phyloP scores from a whole-genome alignment of 495 filamentous ascomycete genomes.

The Neurospora sp. region DNA sequence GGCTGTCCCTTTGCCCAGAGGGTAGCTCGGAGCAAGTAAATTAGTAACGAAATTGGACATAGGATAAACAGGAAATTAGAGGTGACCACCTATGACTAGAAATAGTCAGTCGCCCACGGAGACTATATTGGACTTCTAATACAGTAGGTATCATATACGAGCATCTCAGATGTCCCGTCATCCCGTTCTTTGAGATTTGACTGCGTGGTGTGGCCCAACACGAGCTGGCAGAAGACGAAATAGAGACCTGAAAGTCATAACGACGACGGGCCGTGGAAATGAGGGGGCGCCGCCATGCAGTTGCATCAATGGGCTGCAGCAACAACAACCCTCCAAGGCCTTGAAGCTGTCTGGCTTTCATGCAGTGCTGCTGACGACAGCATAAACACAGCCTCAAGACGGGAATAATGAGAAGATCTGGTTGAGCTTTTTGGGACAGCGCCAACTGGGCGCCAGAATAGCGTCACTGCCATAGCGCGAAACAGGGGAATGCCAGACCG shows the following conservation, averaged over 20 bases:
- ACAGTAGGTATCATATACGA: neutral
- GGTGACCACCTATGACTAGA: neutral
- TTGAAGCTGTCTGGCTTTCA: neutral
- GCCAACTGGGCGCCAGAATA: neutral
- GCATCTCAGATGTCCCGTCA: neutral
- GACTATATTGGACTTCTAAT: neutral
- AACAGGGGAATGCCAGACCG: neutral
- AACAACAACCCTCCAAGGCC: neutral
- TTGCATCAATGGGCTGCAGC: neutral
- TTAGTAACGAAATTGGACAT: neutral
- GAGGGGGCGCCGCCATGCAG: neutral
- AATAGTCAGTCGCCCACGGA: neutral
- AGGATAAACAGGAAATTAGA: neutral
- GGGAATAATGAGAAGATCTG: neutral
- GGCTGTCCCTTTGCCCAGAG: neutral
- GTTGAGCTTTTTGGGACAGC: neutral
- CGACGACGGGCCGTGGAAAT: neutral
- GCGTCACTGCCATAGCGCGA: neutral
- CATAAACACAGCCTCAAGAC: neutral
- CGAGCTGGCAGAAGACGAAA: neutral
- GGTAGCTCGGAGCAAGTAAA: neutral
- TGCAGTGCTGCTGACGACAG: neutral
- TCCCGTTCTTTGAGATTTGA: neutral
- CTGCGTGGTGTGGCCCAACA: neutral
- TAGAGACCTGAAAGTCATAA: neutral